A percentile compares a stretch with the other conserved stretches of the same genome.
Conservation (phyloP, 108 stramenopile genomes). For the Stephanodiscus minutulus region DNA sequence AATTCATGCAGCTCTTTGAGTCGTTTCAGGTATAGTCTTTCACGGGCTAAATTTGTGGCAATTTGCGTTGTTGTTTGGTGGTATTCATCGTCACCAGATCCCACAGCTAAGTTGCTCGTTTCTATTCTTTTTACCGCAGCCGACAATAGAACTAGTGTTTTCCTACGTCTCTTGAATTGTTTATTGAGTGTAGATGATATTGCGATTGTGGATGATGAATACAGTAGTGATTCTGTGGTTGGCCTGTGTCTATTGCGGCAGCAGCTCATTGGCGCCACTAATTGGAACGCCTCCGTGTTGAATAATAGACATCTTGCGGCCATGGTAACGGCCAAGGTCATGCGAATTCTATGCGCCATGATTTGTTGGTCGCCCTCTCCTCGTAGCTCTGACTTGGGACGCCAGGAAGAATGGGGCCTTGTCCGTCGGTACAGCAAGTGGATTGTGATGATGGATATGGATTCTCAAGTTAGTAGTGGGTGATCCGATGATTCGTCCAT, state of each 20-base stretch:
- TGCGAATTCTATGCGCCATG: background rate
- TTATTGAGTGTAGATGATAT: background rate
- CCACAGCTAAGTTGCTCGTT: background rate
- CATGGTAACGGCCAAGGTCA: background rate
- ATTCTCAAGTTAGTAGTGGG: background rate
- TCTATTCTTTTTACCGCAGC: background rate
- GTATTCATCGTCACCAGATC: background rate
- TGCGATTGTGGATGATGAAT: background rate
- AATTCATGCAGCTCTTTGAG: constrained; percentile 26
- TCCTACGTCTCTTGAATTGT: constrained; percentile 7
- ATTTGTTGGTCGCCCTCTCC: background rate
- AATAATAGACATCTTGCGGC: background rate
- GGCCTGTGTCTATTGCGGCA: background rate
- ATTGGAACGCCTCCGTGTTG: background rate
- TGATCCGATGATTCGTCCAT: background rate
- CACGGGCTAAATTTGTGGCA: background rate
- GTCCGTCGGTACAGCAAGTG: too few relatives aligned
- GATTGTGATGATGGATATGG: background rate
- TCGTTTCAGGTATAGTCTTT: constrained; percentile 22
- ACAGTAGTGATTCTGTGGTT: too few relatives aligned
- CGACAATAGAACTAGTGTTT: background rate
- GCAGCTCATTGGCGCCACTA: background rate
- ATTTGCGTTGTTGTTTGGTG: background rate
- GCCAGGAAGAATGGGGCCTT: too few relatives aligned
- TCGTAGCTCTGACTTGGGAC: background rate